phyloP scores from a whole-genome alignment of 768 basidiomycete species.

The Arthromyces matolae region DNA sequence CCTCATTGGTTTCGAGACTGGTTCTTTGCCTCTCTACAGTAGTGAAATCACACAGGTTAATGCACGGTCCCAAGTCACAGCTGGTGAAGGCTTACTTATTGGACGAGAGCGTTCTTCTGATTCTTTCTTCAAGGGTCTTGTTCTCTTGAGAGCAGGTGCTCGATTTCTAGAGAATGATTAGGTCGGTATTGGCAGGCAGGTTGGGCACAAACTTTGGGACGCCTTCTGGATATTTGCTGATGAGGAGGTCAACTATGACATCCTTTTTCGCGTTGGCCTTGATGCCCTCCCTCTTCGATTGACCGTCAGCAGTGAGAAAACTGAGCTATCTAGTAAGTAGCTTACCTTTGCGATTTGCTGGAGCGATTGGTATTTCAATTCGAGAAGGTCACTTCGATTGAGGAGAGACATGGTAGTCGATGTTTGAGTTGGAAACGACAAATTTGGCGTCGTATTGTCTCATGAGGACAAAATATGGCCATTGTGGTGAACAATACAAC shows the following conservation, averaged over 20 bases:
- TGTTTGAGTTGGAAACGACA: neutral
- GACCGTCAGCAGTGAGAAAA: neutral
- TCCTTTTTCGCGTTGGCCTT: constrained; percentile 20
- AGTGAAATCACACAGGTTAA: neutral
- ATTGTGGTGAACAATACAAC: constrained; percentile 12
- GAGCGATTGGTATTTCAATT: constrained; percentile 14
- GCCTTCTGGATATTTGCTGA: constrained; percentile 15
- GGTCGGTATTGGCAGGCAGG: neutral
- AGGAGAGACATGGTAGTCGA: neutral
- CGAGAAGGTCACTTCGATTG: constrained; percentile 9
- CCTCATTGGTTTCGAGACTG: neutral
- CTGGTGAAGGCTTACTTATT: neutral
- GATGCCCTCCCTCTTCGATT: constrained; percentile 18
- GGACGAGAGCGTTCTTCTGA: neutral
- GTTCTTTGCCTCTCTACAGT: constrained; percentile 5
- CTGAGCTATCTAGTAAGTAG: neutral
- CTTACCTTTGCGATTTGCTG: constrained; percentile 21
- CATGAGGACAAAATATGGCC: no score
- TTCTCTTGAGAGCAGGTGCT: neutral
- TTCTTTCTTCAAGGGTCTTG: neutral
- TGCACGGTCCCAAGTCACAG: no score
- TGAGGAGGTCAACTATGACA: constrained; percentile 16
- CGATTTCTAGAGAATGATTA: neutral
- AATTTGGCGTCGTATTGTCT: neutral
- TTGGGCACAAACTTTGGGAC: neutral